Base-by-base conservation (phyloP, 163 green algal genomes). In the Coccomyxa subellipsoidea region DNA sequence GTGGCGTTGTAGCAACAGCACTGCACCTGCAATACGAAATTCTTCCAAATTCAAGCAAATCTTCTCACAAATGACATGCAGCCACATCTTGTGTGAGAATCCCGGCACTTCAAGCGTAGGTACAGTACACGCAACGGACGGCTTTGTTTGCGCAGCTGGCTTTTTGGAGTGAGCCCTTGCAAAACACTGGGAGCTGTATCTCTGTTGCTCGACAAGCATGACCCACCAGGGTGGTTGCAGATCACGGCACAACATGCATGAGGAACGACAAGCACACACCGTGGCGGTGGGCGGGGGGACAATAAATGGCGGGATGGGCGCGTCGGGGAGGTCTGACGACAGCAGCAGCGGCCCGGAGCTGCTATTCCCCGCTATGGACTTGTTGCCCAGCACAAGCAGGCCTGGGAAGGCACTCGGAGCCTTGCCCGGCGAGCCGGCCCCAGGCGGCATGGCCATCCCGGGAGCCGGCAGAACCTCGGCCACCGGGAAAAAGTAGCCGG, bases 1-100 rank as follows among this genome's bases (percentile, higher is more conserved):
- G 66, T 36, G 27, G 29, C 15, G 27, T 73, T 73, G 66, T 73
- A 73, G 66, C 66, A 73, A 23, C 66, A 73, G 66, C 66, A 73
- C 66, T 73, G 66, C 27, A 73, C n/a, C 66, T 73, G 66, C 66
- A 59, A 36, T 1, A 34, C 5, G n/a, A 35, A 73, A 18, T 4
- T 23, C 66, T 3, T 34, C 21, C 66, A 73, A 29, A 66, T 66
- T 66, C 47, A 18, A 29, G 47, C 18, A 66, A 18, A 18, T 66
- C 12, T 12, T 29, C 47, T 66, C 12, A 29, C 18, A 29, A 66
- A 29, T 66, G n/a, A n/a, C n/a, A n/a, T n/a, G n/a, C n/a, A n/a
- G n/a, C n/a, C n/a, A n/a, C n/a, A n/a, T n/a, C n/a, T n/a, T n/a
- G n/a, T n/a, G n/a, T n/a, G n/a, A n/a, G n/a, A n/a, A n/a, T n/a